A percentile compares a stretch with the other conserved stretches of the same genome.
Evolutionary conservation across 2,329 filamentous ascomycete genomes (phyloP).

Genomic region (Pseudopyricularia javanii): DNA sequence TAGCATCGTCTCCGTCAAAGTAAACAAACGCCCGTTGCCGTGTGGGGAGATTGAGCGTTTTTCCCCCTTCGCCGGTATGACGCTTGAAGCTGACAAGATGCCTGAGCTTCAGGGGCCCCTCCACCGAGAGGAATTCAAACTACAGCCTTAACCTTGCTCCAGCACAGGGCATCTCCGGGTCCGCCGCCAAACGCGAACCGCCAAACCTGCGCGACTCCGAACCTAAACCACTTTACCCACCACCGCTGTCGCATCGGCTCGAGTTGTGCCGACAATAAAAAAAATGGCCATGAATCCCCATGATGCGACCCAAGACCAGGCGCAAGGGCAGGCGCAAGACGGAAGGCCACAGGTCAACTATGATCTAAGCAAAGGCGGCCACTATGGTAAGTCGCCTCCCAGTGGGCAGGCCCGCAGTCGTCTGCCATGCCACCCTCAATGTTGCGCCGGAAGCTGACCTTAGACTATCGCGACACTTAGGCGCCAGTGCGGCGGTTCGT

Average conservation of each 20-base stretch:
- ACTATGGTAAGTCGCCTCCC: constrained; percentile 51
- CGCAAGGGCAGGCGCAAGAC: constrained; percentile 42
- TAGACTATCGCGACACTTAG: constrained; percentile 20
- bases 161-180: not conserved
- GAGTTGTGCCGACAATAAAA: not conserved
- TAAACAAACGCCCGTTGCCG: constrained; percentile 1
- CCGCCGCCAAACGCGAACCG: not conserved
- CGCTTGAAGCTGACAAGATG: not conserved
- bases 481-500: constrained; percentile 57
- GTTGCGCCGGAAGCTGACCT: not conserved
- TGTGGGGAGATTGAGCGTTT: not conserved
- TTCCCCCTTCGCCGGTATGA: not conserved
- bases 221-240: not conserved
- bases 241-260: not conserved
- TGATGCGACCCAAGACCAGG: constrained; percentile 38
- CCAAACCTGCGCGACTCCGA: not conserved
- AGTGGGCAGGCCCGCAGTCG: not conserved
- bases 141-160: not conserved
- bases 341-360: constrained; percentile 41
- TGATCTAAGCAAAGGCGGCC: constrained; percentile 60
- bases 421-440: not conserved
- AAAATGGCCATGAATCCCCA: constrained; percentile 38
- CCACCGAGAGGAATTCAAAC: not conserved
- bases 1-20: not conserved
- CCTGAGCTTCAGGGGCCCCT: not conserved